Evolutionary conservation across 2,329 filamentous ascomycete species (phyloP), one percentile per base, ranked within the genome.

Genomic region (Scedosporium minutisporum): DNA sequence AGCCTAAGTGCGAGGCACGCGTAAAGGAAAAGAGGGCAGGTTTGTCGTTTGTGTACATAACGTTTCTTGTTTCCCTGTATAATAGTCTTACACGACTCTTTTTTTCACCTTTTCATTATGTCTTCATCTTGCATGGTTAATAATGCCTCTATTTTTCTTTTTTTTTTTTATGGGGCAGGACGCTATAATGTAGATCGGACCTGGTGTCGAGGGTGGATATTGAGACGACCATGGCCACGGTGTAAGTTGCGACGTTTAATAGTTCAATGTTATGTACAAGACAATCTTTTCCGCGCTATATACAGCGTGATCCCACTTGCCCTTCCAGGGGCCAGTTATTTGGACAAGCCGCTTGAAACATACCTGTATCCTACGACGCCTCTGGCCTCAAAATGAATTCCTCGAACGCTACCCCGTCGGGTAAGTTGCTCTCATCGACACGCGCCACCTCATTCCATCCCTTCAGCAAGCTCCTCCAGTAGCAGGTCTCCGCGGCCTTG

Each of bases 1-100:
- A 89, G 87, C 60, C 76, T 93, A 66, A 91, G 88, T 69, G 85
- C 88, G 61, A 77, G 82, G 66, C 80, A 82, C 33, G 48, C 23
- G 63, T 66, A 60, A 62, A 6, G 14, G n/a, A 18, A n/a, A 55
- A n/a, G 25, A 25, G n/a, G 23, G 16, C 42, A 27, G 6, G 9
- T 59, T 38, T 27, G 29, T 16, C 23, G 53, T 57, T 14, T 27
- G 10, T 46, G 44, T 48, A 48, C 44, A 48, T 48, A 48, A 21
- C 44, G 44, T 48, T 48, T 48, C n/a, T 48, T 18, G 44, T 7
- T 48, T 48, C 18, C 18, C 44, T 55, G 51, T 55, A 27, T 25
- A 55, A 6, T 12, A 23, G 23, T 3, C 23, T 55, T 55, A 14
- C 21, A 23, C 12, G 7, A 3, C 23, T 29, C 29, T 23, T 23